A percentile compares a stretch with the other conserved stretches of the same genome.
Evolutionary conservation across 306 rosid genomes (phyloP).

Genomic region (Clitoria ternatea): DNA sequence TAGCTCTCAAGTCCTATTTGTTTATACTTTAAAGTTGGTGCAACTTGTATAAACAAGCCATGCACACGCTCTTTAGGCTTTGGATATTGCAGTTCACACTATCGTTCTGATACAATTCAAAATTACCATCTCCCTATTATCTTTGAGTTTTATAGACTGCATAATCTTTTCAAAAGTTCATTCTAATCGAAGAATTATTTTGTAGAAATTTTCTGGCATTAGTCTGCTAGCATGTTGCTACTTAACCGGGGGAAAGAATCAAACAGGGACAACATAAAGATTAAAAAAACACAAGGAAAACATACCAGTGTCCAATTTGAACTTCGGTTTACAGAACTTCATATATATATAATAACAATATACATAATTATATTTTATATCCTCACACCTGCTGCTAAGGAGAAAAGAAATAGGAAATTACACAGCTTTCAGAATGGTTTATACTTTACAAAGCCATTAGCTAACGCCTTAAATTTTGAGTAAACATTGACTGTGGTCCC

Average conservation of each 20-base stretch:
- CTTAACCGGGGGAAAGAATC: background rate
- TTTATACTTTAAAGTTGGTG: no score
- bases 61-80: background rate
- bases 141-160: background rate
- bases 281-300: background rate
- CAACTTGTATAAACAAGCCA: background rate
- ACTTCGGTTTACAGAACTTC: background rate
- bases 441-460: background rate
- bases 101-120: background rate
- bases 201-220: background rate
- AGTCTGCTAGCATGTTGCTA: background rate
- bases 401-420: conserved; percentile 1
- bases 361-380: background rate
- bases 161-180: background rate
- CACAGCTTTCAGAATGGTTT: background rate
- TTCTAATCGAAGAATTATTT: background rate
- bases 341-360: background rate
- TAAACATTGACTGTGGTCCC: no score
- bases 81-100: background rate
- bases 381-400: background rate
- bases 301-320: background rate
- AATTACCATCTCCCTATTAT: background rate
- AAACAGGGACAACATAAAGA: background rate
- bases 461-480: background rate
- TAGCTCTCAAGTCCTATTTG: background rate